Percentiles rank a stretch among this genome's conserved stretches.
phyloP scores from a whole-genome alignment of 768 basidiomycete genomes.

The Psilocybe sp. region DNA sequence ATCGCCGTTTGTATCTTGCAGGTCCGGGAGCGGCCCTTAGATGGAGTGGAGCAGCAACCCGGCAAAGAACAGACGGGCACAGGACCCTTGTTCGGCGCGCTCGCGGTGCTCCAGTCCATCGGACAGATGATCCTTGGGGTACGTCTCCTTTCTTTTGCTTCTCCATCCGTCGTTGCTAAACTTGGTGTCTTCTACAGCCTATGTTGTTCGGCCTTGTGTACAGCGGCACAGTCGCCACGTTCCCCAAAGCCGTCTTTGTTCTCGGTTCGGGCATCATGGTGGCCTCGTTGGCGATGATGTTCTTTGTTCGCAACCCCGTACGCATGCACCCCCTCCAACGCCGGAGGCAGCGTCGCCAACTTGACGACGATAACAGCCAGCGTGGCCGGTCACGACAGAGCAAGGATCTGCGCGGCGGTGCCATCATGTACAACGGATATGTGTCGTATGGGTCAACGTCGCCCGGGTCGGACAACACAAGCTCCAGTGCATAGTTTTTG shows the following conservation, averaged over 20 bases:
- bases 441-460: slow-evolving; percentile 3
- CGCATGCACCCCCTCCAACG: slow-evolving; percentile 10
- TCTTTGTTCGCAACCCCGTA: slow-evolving; percentile 41
- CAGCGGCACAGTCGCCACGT: slow-evolving; percentile 62
- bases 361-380: slow-evolving; percentile 27
- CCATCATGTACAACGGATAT: slow-evolving; percentile 18
- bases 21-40: slow-evolving; percentile 27
- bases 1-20: slow-evolving; percentile 66
- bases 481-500: too few species aligned
- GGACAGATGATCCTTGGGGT: slow-evolving; percentile 66
- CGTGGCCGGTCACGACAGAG: slow-evolving; percentile 45
- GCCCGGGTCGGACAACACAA: neutral
- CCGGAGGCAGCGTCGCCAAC: slow-evolving; percentile 16
- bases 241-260: slow-evolving; percentile 70
- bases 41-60: slow-evolving; percentile 14
- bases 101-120: slow-evolving; percentile 67
- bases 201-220: slow-evolving; percentile 73
- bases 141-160: slow-evolving; percentile 14
- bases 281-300: slow-evolving; percentile 30
- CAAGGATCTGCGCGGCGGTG: slow-evolving; percentile 46
- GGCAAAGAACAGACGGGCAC: slow-evolving; percentile 22
- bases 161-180: slow-evolving; percentile 1
- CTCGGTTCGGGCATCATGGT: slow-evolving; percentile 50
- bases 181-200: slow-evolving; percentile 37
- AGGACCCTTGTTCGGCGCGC: slow-evolving; percentile 68